These are phyloP conservation scores for Cryptosporidium meleagridis DNA, from an alignment of 169 alveolate species.

Conservation along the genomic window DNA sequence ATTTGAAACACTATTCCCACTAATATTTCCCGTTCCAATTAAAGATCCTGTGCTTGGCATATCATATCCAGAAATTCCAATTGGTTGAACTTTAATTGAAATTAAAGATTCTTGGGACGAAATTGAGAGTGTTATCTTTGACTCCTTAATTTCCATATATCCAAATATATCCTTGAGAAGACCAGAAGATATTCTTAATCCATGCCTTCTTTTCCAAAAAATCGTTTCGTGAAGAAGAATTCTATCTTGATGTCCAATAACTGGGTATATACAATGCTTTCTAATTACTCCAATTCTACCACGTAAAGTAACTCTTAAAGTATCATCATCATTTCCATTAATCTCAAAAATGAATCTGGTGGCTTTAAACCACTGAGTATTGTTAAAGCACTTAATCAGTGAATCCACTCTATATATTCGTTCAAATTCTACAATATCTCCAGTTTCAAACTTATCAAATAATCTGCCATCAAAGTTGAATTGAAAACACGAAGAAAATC, in stretches of 20 bases:
- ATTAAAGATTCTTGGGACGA: slow-evolving; percentile 25
- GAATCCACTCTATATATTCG: slow-evolving; percentile 14
- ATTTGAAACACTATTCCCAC: slow-evolving; percentile 1
- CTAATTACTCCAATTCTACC: slow-evolving; percentile 50
- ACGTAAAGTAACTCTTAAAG: not conserved
- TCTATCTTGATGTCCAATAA: slow-evolving; percentile 14
- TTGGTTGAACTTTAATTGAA: slow-evolving; percentile 56
- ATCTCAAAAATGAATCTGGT: slow-evolving; percentile 10
- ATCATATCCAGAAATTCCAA: not conserved
- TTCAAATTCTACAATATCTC: slow-evolving; percentile 17
- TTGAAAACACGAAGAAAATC: slow-evolving; percentile 54
- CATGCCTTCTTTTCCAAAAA: slow-evolving; percentile 60
- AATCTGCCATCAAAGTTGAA: slow-evolving; percentile 31
- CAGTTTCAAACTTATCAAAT: slow-evolving; percentile 43
- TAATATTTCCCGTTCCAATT: not conserved
- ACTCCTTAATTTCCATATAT: slow-evolving; percentile 54
- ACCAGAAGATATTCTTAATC: slow-evolving; percentile 44
- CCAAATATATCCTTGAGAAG: slow-evolving; percentile 57
- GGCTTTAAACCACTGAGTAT: slow-evolving; percentile 64
- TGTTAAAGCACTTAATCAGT: slow-evolving; percentile 39
- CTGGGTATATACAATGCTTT: slow-evolving; percentile 40
- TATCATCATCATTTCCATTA: not conserved
- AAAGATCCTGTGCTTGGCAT: not conserved
- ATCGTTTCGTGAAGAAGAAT: slow-evolving; percentile 37
- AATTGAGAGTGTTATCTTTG: slow-evolving; percentile 35